Base-by-base conservation (phyloP, 2,329 filamentous ascomycete species). In the Claviceps citrina region DNA sequence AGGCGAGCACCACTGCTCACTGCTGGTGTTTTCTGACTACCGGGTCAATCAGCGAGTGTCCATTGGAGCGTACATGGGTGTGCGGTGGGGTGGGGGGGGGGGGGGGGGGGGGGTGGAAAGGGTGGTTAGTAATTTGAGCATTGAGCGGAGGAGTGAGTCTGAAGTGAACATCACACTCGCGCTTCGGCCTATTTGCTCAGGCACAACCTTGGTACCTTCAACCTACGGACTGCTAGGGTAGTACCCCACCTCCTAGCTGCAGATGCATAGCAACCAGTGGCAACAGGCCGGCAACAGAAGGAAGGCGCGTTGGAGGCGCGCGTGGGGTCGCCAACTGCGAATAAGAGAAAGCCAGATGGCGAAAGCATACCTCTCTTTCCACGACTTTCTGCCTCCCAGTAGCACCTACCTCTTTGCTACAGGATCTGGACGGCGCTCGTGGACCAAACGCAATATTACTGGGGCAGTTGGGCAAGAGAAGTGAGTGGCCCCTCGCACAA, bases 1-100 rank as follows among this genome's bases (percentile, higher is more conserved):
- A 39, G 43, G 25, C 35, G 38, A 44, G 41, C 48, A 37, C 43
- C 33, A 45, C 43, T 30, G 38, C 38, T 24, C 33, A 40, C 38
- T 36, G 39, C 24, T 47, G 44, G 36, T 44, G 40, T 40, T 41
- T 43, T 37, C 37, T 39, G 31, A 38, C 38, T 40, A 32, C 38
- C 26, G 36, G 39, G 43, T 42, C 39, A 39, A 44, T 41, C 37
- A 37, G 30, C 28, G 33, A 27, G 26, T 27, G 35, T 27, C 39
- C 43, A 39, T 43, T 38, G 42, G 31, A n/a, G 31, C 31, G 31
- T 32, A 18, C 39, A 41, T 27, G 28, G 44, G 41, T 36, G 33
- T 27, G 16, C n/a, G 19, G 18, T 10, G 32, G 20, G 36, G 32
- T 13, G 33, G 36, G 36, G 30, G 36, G 20, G 39, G 39, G 33